phyloP scores from a whole-genome alignment of 2,329 filamentous ascomycete genomes.

The Penicillium sp. region DNA sequence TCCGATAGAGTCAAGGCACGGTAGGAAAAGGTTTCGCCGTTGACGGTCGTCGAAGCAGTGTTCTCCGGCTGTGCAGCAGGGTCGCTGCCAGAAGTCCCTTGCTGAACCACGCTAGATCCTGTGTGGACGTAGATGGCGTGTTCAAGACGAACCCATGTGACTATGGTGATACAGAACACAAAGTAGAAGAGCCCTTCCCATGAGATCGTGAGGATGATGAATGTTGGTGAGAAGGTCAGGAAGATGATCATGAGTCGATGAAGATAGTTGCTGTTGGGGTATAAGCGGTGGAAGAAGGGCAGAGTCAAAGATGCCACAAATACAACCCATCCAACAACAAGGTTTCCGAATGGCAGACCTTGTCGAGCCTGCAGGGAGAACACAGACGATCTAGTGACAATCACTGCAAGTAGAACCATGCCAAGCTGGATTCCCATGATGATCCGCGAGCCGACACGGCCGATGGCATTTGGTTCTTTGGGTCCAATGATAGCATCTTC shows the following conservation, averaged over 20 bases:
- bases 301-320: slow-evolving; percentile 73
- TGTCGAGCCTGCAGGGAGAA: slow-evolving; percentile 79
- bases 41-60: slow-evolving; percentile 37
- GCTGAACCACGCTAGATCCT: slow-evolving; percentile 18
- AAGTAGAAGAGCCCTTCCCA: slow-evolving; percentile 98
- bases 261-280: slow-evolving; percentile 83
- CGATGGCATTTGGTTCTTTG: slow-evolving; percentile 17
- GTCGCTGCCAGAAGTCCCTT: slow-evolving; percentile 15
- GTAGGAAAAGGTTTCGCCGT: slow-evolving; percentile 44
- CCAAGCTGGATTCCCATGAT: slow-evolving; percentile 63
- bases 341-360: slow-evolving; percentile 84
- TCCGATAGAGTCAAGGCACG: slow-evolving; percentile 80
- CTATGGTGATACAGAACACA: slow-evolving; percentile 76
- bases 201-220: slow-evolving; percentile 94
- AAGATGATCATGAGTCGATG: slow-evolving; percentile 88
- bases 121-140: slow-evolving; percentile 65
- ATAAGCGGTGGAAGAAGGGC: slow-evolving; percentile 77
- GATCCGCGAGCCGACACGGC: slow-evolving; percentile 39
- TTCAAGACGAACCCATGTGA: slow-evolving; percentile 91
- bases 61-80: slow-evolving; percentile 30
- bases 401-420: slow-evolving; percentile 75
- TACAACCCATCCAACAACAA: slow-evolving; percentile 81
- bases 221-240: slow-evolving; percentile 86
- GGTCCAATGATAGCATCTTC: slow-evolving; percentile 63
- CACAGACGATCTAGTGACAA: slow-evolving; percentile 86